These are phyloP conservation scores for Paracoccidioides lutzii DNA, from an alignment of 2,329 filamentous ascomycete genomes.

Conservation along the genomic window DNA sequence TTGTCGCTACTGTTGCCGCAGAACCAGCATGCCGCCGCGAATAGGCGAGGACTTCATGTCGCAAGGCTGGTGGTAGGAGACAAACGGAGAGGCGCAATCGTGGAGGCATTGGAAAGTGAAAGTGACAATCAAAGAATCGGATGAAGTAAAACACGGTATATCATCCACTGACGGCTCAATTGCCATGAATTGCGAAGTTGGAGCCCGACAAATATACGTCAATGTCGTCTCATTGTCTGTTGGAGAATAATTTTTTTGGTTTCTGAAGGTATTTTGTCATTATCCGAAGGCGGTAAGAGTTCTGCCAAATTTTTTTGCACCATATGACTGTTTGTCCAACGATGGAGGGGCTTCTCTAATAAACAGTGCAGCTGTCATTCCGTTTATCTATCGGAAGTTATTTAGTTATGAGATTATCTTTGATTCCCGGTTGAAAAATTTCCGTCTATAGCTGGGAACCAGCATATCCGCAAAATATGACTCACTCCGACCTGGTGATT, in stretches of 20 bases:
- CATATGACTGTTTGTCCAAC: neutral
- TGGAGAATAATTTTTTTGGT: neutral
- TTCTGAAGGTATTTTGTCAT: neutral
- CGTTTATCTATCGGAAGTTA: neutral
- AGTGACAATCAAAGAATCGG: neutral
- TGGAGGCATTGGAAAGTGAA: constrained; percentile 37
- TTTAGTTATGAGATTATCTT: neutral
- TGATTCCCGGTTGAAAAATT: neutral
- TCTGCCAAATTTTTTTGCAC: constrained; percentile 4
- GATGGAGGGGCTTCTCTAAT: neutral
- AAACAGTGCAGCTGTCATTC: neutral
- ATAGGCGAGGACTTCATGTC: constrained; percentile 18
- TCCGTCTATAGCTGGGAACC: neutral
- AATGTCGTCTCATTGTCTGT: neutral
- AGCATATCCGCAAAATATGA: constrained; percentile 11
- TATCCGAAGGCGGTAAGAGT: constrained; percentile 1
- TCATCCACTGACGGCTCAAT: neutral
- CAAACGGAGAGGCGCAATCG: constrained; percentile 34
- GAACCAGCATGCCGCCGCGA: constrained; percentile 3
- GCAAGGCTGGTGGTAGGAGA: constrained; percentile 23
- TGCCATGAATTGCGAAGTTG: neutral
- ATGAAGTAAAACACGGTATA: neutral
- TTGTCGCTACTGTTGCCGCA: constrained; percentile 20
- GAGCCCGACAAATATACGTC: neutral
- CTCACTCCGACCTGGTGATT: constrained; percentile 23